Conservation (phyloP, 2,329 filamentous ascomycete genomes). For the Colletotrichum sp. region DNA sequence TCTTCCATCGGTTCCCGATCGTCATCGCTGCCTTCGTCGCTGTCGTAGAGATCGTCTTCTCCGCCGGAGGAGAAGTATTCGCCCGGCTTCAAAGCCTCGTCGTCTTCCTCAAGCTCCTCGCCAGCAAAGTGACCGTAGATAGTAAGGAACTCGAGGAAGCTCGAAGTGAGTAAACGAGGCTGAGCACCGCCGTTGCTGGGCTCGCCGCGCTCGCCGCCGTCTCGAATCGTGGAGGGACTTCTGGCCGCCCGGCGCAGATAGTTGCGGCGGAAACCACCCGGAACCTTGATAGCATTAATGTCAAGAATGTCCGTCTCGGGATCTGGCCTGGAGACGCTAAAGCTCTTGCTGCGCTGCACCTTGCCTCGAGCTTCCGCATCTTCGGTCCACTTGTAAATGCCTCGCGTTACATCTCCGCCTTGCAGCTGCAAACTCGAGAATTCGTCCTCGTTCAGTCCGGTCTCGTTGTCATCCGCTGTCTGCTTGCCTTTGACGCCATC, state of each 20-base stretch:
- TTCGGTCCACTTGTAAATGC: conserved; percentile 97
- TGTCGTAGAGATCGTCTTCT: conserved; percentile 60
- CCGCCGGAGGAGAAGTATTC: conserved; percentile 90
- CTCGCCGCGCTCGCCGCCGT: conserved; percentile 44
- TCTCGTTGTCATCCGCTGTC: conserved; percentile 40
- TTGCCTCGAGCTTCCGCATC: conserved; percentile 76
- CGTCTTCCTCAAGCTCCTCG: conserved; percentile 95
- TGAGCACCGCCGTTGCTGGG: conserved; percentile 41
- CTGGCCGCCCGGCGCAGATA: conserved; percentile 80
- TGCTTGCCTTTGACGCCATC: conserved; percentile 61
- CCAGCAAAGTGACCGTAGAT: conserved; percentile 98
- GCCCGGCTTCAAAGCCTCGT: conserved; percentile 84
- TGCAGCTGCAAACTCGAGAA: conserved; percentile 94
- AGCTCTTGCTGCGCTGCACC: conserved; percentile 85
- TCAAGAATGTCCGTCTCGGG: conserved; percentile 83
- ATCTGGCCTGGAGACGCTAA: conserved; percentile 76
- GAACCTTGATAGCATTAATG: conserved; percentile 89
- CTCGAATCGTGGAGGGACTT: conserved; percentile 55
- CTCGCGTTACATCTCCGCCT: conserved; percentile 91
- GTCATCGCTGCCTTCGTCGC: conserved; percentile 57
- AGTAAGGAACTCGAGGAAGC: conserved; percentile 93
- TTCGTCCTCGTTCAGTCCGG: conserved; percentile 70
- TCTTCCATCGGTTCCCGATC: conserved; percentile 85
- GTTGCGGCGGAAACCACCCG: conserved; percentile 91
- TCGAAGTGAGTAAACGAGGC: conserved; percentile 80